Conservation (phyloP, 148 eudicot genomes). For the Gaultheria prostrata region DNA sequence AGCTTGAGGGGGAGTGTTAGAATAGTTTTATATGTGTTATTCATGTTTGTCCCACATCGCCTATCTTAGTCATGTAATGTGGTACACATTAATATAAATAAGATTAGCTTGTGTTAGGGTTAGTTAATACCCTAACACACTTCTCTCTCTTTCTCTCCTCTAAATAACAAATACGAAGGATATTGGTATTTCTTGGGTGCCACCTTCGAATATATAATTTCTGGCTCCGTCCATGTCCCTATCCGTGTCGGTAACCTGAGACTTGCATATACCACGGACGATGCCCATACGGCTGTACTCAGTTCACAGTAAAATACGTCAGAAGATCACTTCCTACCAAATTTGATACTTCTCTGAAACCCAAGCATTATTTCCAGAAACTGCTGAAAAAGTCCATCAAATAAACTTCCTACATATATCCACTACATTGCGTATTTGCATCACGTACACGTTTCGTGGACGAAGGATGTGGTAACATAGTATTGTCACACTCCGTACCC, state of each 20-base stretch:
- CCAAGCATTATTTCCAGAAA: constrained; percentile 10
- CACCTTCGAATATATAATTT: too few species aligned
- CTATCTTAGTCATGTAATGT: too few species aligned
- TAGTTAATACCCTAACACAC: too few species aligned
- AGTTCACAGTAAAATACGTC: not conserved
- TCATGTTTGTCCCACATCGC: too few species aligned
- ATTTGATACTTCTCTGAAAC: not conserved
- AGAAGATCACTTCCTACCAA: not conserved
- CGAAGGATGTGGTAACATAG: not conserved
- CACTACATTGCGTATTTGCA: not conserved
- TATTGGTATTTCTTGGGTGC: too few species aligned
- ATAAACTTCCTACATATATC: not conserved
- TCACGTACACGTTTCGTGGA: not conserved
- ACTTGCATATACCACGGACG: not conserved
- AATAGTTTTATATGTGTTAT: too few species aligned
- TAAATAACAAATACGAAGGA: too few species aligned
- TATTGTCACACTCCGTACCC: not conserved
- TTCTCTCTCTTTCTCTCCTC: too few species aligned
- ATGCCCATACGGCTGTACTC: not conserved
- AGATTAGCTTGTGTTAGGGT: too few species aligned
- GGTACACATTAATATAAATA: too few species aligned
- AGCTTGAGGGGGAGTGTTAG: too few species aligned
- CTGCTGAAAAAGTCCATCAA: not conserved
- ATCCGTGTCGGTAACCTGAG: not conserved
- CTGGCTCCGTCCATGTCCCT: too few species aligned